A percentile compares a stretch with the other conserved stretches of the same genome.
Evolutionary conservation across 768 basidiomycete species (phyloP).

Genomic region (Russula earlei): DNA sequence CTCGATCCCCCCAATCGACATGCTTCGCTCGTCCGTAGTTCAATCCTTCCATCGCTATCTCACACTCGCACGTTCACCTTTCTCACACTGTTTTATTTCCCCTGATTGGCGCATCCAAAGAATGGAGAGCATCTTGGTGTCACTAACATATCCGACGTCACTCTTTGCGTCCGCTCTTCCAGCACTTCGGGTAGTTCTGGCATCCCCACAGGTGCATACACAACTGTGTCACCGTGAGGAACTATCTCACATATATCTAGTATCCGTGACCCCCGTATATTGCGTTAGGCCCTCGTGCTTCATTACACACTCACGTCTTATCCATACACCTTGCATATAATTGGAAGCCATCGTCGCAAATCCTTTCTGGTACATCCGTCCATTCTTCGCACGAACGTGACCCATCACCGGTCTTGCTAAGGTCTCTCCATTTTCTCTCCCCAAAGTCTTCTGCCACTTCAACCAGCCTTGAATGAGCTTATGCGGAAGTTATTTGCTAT

Average conservation of each 20-base stretch:
- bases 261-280: slow-evolving; percentile 28
- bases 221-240: background rate
- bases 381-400: slow-evolving; percentile 46
- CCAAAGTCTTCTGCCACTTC: slow-evolving; percentile 13
- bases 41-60: slow-evolving; percentile 43
- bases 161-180: background rate
- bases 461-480: slow-evolving; percentile 10
- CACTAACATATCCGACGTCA: slow-evolving; percentile 11
- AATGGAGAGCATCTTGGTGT: slow-evolving; percentile 29
- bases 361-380: background rate
- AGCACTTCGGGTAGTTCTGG: background rate
- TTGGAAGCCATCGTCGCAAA: slow-evolving; percentile 26
- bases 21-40: slow-evolving; percentile 42
- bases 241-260: slow-evolving; percentile 34
- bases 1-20: slow-evolving; percentile 30
- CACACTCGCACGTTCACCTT: slow-evolving; percentile 9
- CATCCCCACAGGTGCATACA: slow-evolving; percentile 11
- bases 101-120: slow-evolving; percentile 30
- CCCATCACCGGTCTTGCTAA: slow-evolving; percentile 3
- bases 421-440: slow-evolving; percentile 8
- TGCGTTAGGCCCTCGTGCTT: slow-evolving; percentile 11
- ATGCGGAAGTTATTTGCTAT: slow-evolving; percentile 4
- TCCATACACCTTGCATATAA: slow-evolving; percentile 35
- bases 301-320: slow-evolving; percentile 26
- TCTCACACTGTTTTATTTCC: background rate